Evolutionary conservation across 768 basidiomycete species (phyloP).

Genomic region (Leccinum barrowsii): DNA sequence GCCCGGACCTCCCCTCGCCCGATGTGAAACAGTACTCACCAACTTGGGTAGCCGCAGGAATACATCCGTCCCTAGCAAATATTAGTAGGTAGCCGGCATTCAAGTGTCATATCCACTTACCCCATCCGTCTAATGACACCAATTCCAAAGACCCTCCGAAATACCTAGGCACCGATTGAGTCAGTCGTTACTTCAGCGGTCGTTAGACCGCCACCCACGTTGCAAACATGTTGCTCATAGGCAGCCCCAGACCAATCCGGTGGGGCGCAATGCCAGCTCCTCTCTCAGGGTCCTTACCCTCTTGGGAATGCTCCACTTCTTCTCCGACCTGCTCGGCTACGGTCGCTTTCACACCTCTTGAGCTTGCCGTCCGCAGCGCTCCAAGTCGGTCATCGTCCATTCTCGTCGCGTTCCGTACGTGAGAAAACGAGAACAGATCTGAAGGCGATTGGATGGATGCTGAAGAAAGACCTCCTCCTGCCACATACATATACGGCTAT

Average conservation of each 20-base stretch:
- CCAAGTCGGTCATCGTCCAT: slow-evolving; percentile 65
- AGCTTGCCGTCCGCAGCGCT: slow-evolving; percentile 61
- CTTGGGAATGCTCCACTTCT: slow-evolving; percentile 22
- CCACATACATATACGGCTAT: slow-evolving; percentile 8
- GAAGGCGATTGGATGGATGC: slow-evolving; percentile 57
- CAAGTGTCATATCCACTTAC: slow-evolving; percentile 39
- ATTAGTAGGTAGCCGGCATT: background rate
- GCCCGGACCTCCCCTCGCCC: background rate
- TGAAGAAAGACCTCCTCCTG: slow-evolving; percentile 70
- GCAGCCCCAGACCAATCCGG: slow-evolving; percentile 77
- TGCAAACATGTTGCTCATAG: slow-evolving; percentile 87
- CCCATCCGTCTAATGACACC: slow-evolving; percentile 80
- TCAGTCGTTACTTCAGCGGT: background rate
- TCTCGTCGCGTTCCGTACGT: slow-evolving; percentile 70
- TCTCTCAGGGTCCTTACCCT: slow-evolving; percentile 37
- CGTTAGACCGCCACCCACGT: slow-evolving; percentile 45
- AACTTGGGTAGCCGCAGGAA: slow-evolving; percentile 79
- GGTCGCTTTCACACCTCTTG: slow-evolving; percentile 68
- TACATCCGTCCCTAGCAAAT: slow-evolving; percentile 67
- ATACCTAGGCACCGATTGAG: slow-evolving; percentile 44
- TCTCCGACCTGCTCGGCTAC: slow-evolving; percentile 70
- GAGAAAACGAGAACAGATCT: slow-evolving; percentile 89
- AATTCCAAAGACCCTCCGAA: slow-evolving; percentile 80
- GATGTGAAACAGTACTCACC: slow-evolving; percentile 39
- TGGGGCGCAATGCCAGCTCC: slow-evolving; percentile 49